Evolutionary conservation across 345 rosid species (phyloP).

Genomic region (Bretschneidera sinensis): DNA sequence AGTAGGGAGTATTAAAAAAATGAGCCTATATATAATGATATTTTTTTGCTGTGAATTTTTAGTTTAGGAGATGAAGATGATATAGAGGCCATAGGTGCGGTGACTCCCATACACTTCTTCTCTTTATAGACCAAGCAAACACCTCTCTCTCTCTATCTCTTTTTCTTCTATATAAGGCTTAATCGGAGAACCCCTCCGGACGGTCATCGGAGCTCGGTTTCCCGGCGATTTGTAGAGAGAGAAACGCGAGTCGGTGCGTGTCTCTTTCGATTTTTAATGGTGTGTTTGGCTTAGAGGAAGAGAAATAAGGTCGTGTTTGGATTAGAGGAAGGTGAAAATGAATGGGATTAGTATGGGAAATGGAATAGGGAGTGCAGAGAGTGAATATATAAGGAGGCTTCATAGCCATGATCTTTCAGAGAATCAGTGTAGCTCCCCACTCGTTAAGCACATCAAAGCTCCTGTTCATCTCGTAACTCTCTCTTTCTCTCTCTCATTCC

Average conservation of each 20-base stretch:
- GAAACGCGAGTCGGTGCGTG: not conserved
- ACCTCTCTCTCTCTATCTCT: not conserved
- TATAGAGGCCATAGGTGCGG: slow-evolving; percentile 6
- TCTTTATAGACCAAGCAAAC: not conserved
- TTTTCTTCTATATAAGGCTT: not conserved
- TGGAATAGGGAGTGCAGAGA: slow-evolving; percentile 34
- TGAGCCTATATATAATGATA: not conserved
- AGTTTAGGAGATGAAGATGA: slow-evolving; percentile 7
- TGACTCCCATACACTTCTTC: not conserved
- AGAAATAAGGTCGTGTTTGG: slow-evolving; percentile 16
- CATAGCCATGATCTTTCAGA: slow-evolving; percentile 54
- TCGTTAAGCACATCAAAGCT: slow-evolving; percentile 81
- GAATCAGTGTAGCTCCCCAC: slow-evolving; percentile 80
- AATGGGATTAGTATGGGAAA: slow-evolving; percentile 25
- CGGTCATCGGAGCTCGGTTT: slow-evolving; percentile 15
- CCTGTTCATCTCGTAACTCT: slow-evolving; percentile 84
- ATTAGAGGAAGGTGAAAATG: slow-evolving; percentile 29
- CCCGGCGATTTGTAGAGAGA: slow-evolving; percentile 7
- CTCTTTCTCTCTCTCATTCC: slow-evolving; percentile 11
- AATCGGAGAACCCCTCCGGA: slow-evolving; percentile 14
- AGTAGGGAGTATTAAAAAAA: not conserved
- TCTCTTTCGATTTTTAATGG: not conserved
- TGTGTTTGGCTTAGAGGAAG: slow-evolving; percentile 2
- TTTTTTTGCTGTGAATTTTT: not conserved
- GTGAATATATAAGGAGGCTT: slow-evolving; percentile 52